These are phyloP conservation scores for Amauroascus verrucosus DNA, from an alignment of 2,329 filamentous ascomycete species.

Conservation along the genomic window DNA sequence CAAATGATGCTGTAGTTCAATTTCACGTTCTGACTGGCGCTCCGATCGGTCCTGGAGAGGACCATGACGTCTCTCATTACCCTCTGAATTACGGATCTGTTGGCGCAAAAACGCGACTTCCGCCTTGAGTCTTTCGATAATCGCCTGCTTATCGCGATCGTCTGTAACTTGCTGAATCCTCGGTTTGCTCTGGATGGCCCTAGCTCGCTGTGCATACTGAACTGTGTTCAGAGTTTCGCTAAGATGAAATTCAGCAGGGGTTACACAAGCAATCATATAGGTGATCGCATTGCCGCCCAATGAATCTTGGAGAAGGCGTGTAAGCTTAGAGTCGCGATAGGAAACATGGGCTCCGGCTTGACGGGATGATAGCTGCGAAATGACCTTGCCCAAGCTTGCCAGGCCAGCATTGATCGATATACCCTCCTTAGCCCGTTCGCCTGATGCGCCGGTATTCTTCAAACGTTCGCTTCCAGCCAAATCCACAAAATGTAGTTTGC, in stretches of 20 bases:
- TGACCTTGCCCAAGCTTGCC: constrained; percentile 92
- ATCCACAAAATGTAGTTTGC: constrained; percentile 98
- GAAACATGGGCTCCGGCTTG: constrained; percentile 83
- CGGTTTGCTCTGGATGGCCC: constrained; percentile 94
- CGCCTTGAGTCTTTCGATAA: constrained; percentile 86
- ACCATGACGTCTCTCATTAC: constrained; percentile 46
- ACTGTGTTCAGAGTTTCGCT: constrained; percentile 97
- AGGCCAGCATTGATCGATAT: constrained; percentile 97
- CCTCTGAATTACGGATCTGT: constrained; percentile 78
- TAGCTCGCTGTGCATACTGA: constrained; percentile 89
- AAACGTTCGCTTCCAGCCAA: constrained; percentile 89
- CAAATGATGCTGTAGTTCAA: constrained; percentile 85
- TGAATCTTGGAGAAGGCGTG: constrained; percentile 88
- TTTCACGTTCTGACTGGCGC: constrained; percentile 71
- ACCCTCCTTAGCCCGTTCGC: constrained; percentile 86
- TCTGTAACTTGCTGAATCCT: constrained; percentile 84
- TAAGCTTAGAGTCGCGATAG: constrained; percentile 95
- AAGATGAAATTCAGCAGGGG: constrained; percentile 89
- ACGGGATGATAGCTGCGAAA: constrained; percentile 89
- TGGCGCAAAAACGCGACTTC: constrained; percentile 90
- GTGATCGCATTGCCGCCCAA: constrained; percentile 94
- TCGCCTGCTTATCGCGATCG: constrained; percentile 83
- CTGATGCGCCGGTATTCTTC: constrained; percentile 93
- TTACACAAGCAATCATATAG: constrained; percentile 99
- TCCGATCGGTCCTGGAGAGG: constrained; percentile 61